Percentiles rank a stretch among this genome's conserved stretches.
These are phyloP conservation scores for Calycina marina DNA, from an alignment of 2,329 filamentous ascomycete species.

Conservation along the genomic window DNA sequence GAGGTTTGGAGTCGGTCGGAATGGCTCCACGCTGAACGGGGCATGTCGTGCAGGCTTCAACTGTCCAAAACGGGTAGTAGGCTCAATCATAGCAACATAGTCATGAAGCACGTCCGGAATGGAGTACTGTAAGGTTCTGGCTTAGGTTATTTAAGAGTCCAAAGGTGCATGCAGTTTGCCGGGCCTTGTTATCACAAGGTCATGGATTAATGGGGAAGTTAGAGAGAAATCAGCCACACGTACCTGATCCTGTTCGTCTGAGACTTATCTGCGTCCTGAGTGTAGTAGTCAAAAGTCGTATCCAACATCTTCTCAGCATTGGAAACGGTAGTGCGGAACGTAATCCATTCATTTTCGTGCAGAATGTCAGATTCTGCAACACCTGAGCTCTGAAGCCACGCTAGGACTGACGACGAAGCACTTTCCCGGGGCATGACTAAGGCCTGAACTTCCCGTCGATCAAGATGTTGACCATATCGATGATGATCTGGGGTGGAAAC, in stretches of 20 bases:
- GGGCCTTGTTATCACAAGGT: too few relatives aligned
- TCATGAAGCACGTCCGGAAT: not conserved
- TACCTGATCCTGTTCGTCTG: too few relatives aligned
- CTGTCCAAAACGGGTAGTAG: not conserved
- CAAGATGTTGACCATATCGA: conserved; percentile 39
- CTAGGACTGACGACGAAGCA: conserved; percentile 33
- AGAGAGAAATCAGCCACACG: too few relatives aligned
- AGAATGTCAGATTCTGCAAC: conserved; percentile 27
- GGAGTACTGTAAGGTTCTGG: conserved; percentile 16
- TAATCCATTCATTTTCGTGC: conserved; percentile 40
- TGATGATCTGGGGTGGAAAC: conserved; percentile 36
- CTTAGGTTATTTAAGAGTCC: too few relatives aligned
- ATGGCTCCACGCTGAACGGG: not conserved
- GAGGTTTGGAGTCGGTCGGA: not conserved
- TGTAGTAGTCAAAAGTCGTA: conserved; percentile 34
- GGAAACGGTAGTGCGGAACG: conserved; percentile 33
- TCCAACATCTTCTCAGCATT: conserved; percentile 36
- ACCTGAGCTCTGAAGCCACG: conserved; percentile 38
- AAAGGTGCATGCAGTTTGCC: too few relatives aligned
- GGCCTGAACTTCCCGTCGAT: conserved; percentile 33
- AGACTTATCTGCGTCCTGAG: conserved; percentile 25
- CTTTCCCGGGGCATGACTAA: conserved; percentile 37
- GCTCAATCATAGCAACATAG: not conserved
- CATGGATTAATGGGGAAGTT: too few relatives aligned
- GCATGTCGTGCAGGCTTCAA: not conserved